Percentiles rank a stretch among this genome's conserved stretches.
phyloP scores from a whole-genome alignment of 805 yeast genomes.

The Isabelozyma rhagii region DNA sequence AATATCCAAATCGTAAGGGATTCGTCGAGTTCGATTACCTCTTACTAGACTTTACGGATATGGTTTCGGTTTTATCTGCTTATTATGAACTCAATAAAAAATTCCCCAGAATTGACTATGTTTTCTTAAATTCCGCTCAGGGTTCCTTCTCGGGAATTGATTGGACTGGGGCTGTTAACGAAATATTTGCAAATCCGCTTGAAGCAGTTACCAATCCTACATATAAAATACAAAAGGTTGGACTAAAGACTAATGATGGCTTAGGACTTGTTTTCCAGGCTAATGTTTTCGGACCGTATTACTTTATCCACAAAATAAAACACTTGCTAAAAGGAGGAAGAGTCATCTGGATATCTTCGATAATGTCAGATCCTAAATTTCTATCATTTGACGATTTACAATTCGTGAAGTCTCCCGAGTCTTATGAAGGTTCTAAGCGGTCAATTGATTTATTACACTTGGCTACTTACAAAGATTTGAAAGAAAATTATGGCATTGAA shows the following conservation, averaged over 20 bases:
- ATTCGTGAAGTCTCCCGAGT: slow-evolving; percentile 54
- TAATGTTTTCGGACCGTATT: slow-evolving; percentile 95
- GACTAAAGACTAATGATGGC: slow-evolving; percentile 72
- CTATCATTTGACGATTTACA: slow-evolving; percentile 76
- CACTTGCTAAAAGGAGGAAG: slow-evolving; percentile 63
- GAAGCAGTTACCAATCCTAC: slow-evolving; percentile 86
- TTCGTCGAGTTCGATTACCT: slow-evolving; percentile 82
- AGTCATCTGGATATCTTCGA: slow-evolving; percentile 81
- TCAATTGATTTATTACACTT: slow-evolving; percentile 78
- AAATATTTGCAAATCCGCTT: slow-evolving; percentile 63
- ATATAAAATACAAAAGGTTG: slow-evolving; percentile 78
- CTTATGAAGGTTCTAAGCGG: slow-evolving; percentile 92
- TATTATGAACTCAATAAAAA: slow-evolving; percentile 64
- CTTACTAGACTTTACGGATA: slow-evolving; percentile 83
- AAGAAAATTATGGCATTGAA: slow-evolving; percentile 48
- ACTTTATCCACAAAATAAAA: slow-evolving; percentile 63
- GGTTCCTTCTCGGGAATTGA: slow-evolving; percentile 85
- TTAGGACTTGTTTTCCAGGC: slow-evolving; percentile 90
- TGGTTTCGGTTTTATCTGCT: slow-evolving; percentile 80
- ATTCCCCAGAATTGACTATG: slow-evolving; percentile 67
- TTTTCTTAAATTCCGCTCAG: slow-evolving; percentile 87
- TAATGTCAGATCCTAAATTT: slow-evolving; percentile 74
- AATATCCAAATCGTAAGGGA: slow-evolving; percentile 42
- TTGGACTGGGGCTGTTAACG: slow-evolving; percentile 74
- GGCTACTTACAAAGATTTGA: slow-evolving; percentile 57